Conservation (phyloP, 116 monocot species). For the Posidonia oceanica region DNA sequence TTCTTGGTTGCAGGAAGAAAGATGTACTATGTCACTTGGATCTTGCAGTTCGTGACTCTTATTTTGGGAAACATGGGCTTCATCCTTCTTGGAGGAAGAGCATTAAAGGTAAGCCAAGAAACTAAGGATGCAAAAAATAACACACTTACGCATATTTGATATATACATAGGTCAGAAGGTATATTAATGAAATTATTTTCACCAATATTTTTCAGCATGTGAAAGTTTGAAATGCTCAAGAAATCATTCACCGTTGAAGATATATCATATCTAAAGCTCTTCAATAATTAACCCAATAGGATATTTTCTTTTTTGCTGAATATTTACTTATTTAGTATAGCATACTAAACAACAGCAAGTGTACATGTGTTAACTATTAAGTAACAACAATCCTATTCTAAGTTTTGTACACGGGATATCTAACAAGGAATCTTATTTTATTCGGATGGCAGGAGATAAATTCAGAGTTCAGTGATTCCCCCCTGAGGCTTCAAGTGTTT, state of each 20-base stretch:
- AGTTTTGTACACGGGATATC: not conserved
- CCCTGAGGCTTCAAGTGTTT: conserved; percentile 42
- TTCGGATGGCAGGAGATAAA: conserved; percentile 34
- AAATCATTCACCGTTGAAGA: no score
- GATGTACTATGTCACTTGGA: conserved; percentile 47
- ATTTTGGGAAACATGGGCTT: conserved; percentile 53
- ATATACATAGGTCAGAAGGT: no score
- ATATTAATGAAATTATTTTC: not conserved
- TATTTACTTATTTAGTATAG: not conserved
- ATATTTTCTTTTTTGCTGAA: not conserved
- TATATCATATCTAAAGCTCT: not conserved
- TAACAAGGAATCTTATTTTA: no score
- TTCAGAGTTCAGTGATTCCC: conserved; percentile 29
- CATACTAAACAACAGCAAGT: not conserved
- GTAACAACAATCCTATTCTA: not conserved
- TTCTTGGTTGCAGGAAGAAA: conserved; percentile 24
- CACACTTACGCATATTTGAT: no score
- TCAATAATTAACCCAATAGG: not conserved
- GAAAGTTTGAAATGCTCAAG: not conserved
- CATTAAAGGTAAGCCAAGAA: conserved; percentile 30
- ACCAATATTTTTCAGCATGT: not conserved
- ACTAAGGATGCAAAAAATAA: not conserved
- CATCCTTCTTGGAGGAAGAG: conserved; percentile 55
- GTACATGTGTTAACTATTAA: not conserved
- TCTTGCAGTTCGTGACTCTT: conserved; percentile 44